Evolutionary conservation across 2,329 filamentous ascomycete genomes (phyloP).

Genomic region (Fusarium ramigenum): DNA sequence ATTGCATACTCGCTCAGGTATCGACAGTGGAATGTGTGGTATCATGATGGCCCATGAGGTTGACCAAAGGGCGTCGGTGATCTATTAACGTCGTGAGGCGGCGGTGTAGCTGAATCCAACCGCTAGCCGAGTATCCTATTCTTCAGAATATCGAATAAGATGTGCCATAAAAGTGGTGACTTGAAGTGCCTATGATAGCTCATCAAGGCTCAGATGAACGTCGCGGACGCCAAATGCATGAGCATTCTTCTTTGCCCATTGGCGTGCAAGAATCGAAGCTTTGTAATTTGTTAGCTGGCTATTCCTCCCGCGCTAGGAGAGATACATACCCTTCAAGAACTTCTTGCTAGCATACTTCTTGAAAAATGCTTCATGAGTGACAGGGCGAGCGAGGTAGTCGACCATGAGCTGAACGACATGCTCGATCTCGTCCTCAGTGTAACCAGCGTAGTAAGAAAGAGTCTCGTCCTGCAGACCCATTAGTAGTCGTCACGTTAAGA

Average conservation of each 20-base stretch:
- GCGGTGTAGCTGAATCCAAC: slow-evolving; percentile 46
- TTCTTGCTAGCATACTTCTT: slow-evolving; percentile 99
- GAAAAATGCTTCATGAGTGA: slow-evolving; percentile 97
- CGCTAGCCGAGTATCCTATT: slow-evolving; percentile 44
- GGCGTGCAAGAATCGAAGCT: slow-evolving; percentile 91
- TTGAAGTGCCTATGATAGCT: slow-evolving; percentile 49
- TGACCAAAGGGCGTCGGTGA: slow-evolving; percentile 38
- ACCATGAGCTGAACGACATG: slow-evolving; percentile 95
- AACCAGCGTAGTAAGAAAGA: slow-evolving; percentile 89
- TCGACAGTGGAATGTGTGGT: slow-evolving; percentile 32
- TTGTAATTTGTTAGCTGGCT: slow-evolving; percentile 22
- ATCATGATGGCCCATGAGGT: slow-evolving; percentile 38
- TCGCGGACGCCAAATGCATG: slow-evolving; percentile 64
- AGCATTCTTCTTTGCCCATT: slow-evolving; percentile 90
- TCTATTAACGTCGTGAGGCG: slow-evolving; percentile 50
- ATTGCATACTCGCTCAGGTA: slow-evolving; percentile 21
- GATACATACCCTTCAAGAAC: slow-evolving; percentile 90
- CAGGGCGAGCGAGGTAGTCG: slow-evolving; percentile 90
- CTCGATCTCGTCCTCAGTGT: slow-evolving; percentile 90
- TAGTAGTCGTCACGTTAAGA: slow-evolving; percentile 39
- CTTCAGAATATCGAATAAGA: slow-evolving; percentile 31
- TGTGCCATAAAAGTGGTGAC: slow-evolving; percentile 11
- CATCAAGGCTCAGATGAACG: slow-evolving; percentile 60
- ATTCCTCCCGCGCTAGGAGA: not conserved
- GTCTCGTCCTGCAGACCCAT: slow-evolving; percentile 73